phyloP scores from a whole-genome alignment of 495 filamentous ascomycete species.

The Tuber umbilicatum region DNA sequence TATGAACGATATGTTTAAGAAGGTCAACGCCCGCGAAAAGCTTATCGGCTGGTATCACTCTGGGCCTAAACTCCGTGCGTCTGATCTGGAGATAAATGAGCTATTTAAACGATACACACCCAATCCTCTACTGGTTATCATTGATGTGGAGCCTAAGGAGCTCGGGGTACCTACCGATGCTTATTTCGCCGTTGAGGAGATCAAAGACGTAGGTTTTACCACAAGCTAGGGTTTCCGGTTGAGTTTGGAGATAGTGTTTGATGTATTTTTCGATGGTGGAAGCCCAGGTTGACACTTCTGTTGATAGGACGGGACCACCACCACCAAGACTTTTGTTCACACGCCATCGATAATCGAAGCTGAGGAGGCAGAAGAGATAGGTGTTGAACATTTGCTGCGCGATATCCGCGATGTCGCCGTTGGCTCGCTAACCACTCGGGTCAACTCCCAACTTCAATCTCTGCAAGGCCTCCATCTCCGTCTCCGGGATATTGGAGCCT shows the following conservation, averaged over 20 bases:
- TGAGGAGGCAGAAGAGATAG: slow-evolving; percentile 97
- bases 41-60: slow-evolving; percentile 99
- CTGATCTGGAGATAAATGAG: slow-evolving; percentile 98
- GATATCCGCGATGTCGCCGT: slow-evolving; percentile 98
- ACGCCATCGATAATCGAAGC: slow-evolving; percentile 99
- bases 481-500: slow-evolving; percentile 88
- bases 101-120: slow-evolving; percentile 98
- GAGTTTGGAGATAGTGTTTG: slow-evolving; percentile 8
- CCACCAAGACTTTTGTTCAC: slow-evolving; percentile 94
- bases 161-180: slow-evolving; percentile 96
- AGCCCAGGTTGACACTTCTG: slow-evolving; percentile 15
- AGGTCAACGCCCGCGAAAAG: slow-evolving; percentile 98
- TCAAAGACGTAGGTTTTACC: slow-evolving; percentile 78
- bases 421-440: slow-evolving; percentile 93
- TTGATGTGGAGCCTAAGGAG: slow-evolving; percentile 97
- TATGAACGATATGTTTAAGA: slow-evolving; percentile 99
- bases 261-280: slow-evolving; percentile 8
- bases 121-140: slow-evolving; percentile 91
- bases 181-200: slow-evolving; percentile 98
- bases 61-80: slow-evolving; percentile 90
- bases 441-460: slow-evolving; percentile 96
- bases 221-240: not conserved
- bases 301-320: slow-evolving; percentile 86
- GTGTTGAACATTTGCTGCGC: slow-evolving; percentile 93
- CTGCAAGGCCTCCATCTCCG: slow-evolving; percentile 93